Evolutionary conservation across 2,329 filamentous ascomycete genomes (phyloP).

Genomic region (Talaromyces funiculosus): DNA sequence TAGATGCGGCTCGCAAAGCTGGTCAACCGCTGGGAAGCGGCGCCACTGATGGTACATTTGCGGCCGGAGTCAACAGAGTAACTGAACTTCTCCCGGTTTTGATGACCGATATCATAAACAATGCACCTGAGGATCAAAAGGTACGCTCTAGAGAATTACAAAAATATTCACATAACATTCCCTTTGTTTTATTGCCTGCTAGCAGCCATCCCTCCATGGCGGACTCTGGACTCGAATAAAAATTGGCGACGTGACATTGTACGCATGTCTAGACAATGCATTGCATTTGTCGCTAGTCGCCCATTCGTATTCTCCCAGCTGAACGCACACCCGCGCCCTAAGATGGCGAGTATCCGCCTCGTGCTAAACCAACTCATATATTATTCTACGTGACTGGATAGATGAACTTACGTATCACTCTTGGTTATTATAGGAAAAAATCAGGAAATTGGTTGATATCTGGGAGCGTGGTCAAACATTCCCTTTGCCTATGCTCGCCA

Average conservation of each 20-base stretch:
- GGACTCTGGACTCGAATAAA: conserved; percentile 9
- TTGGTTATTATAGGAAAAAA: conserved; percentile 71
- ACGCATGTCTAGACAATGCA: conserved; percentile 20
- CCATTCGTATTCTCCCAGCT: conserved; percentile 14
- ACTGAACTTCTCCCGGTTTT: conserved; percentile 88
- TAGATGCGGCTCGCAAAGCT: conserved; percentile 84
- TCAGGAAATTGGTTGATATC: conserved; percentile 90
- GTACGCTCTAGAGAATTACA: conserved; percentile 57
- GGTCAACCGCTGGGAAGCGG: conserved; percentile 75
- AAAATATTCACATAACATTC: conserved; percentile 19
- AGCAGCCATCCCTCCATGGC: conserved; percentile 1
- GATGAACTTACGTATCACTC: conserved; percentile 47
- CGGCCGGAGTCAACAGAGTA: conserved; percentile 91
- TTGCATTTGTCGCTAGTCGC: conserved; percentile 8
- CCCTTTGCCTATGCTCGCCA: conserved; percentile 68
- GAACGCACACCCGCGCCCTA: conserved; percentile 18
- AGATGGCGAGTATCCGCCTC: conserved; percentile 9
- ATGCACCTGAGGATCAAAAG: conserved; percentile 91
- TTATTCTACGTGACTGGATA: conserved; percentile 23
- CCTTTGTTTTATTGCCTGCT: conserved; percentile 4
- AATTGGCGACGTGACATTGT: background rate
- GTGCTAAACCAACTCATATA: conserved; percentile 1
- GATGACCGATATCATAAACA: conserved; percentile 91
- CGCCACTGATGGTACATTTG: conserved; percentile 86
- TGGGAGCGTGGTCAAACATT: conserved; percentile 97